Conservation (phyloP, 805 yeast genomes). For the Kuraishia molischiana region DNA sequence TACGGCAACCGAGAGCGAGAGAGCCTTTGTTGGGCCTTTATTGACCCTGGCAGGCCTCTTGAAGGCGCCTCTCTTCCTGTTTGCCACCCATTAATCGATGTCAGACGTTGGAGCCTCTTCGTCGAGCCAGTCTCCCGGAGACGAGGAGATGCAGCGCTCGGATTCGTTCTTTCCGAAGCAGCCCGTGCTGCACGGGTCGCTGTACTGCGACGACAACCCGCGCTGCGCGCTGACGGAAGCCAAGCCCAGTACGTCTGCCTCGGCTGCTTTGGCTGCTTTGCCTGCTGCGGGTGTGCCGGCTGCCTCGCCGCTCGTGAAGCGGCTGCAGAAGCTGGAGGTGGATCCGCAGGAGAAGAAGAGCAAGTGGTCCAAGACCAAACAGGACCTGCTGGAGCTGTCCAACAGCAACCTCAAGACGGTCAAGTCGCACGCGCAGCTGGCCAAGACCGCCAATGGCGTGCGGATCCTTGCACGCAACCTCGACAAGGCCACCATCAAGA, state of each 20-base stretch:
- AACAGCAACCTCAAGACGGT: conserved; percentile 41
- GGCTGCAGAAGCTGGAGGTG: background rate
- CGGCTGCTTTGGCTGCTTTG: background rate
- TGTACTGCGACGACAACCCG: conserved; percentile 16
- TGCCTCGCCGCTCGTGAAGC: background rate
- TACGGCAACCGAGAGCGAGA: too few species aligned
- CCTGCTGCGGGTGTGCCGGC: background rate
- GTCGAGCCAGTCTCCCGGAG: background rate
- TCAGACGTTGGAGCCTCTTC: too few species aligned
- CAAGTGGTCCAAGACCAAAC: background rate
- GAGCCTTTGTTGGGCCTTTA: too few species aligned
- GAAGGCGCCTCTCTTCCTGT: too few species aligned
- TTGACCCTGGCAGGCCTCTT: too few species aligned
- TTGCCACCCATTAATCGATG: too few species aligned
- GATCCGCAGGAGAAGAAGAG: background rate
- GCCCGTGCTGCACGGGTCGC: conserved; percentile 18
- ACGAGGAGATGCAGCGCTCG: conserved; percentile 5
- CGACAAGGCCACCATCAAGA: conserved; percentile 58
- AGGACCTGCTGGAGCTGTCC: conserved; percentile 9
- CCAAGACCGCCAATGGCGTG: conserved; percentile 76
- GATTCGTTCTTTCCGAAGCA: conserved; percentile 15
- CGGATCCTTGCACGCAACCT: conserved; percentile 65
- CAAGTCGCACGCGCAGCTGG: conserved; percentile 63
- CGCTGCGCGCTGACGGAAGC: conserved; percentile 3
- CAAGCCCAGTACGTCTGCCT: background rate